Evolutionary conservation across 495 filamentous ascomycete genomes (phyloP).

Genomic region (Oidiodendron maius): DNA sequence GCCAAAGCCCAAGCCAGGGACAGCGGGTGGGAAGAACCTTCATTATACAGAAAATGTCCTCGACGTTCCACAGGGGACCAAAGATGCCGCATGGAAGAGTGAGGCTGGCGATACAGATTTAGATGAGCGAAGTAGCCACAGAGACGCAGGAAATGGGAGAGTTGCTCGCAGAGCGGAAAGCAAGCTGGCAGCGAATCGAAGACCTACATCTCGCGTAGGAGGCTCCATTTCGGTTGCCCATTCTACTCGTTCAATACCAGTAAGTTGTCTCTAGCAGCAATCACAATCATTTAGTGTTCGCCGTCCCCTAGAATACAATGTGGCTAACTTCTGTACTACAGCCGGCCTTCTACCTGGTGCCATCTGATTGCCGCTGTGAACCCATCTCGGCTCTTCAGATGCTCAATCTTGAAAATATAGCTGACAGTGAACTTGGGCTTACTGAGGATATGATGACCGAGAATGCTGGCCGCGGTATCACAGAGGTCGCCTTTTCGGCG

Average conservation of each 20-base stretch:
- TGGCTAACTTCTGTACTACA: conserved; percentile 14
- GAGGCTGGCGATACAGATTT: conserved; percentile 61
- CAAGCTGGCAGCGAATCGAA: conserved; percentile 27
- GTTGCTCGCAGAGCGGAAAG: conserved; percentile 44
- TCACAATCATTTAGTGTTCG: not conserved
- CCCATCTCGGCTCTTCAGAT: conserved; percentile 80
- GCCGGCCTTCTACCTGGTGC: conserved; percentile 39
- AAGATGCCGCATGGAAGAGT: conserved; percentile 53
- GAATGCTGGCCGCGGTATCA: conserved; percentile 83
- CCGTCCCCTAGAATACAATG: conserved; percentile 5
- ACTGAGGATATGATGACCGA: conserved; percentile 87
- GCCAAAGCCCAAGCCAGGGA: conserved; percentile 60
- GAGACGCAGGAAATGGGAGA: conserved; percentile 43
- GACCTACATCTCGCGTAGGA: conserved; percentile 55
- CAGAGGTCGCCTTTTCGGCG: conserved; percentile 66
- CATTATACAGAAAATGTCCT: conserved; percentile 91
- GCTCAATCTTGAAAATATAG: conserved; percentile 84
- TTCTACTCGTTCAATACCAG: conserved; percentile 14
- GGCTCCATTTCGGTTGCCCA: conserved; percentile 34
- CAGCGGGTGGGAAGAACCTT: conserved; percentile 80
- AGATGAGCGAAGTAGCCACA: conserved; percentile 36
- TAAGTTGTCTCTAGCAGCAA: conserved; percentile 6
- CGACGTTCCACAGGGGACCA: conserved; percentile 37
- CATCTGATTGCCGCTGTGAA: conserved; percentile 67
- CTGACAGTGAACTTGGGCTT: conserved; percentile 74